Evolutionary conservation across 192 early-diverging fungal species (phyloP).

Genomic region (Lobosporangium transversale): DNA sequence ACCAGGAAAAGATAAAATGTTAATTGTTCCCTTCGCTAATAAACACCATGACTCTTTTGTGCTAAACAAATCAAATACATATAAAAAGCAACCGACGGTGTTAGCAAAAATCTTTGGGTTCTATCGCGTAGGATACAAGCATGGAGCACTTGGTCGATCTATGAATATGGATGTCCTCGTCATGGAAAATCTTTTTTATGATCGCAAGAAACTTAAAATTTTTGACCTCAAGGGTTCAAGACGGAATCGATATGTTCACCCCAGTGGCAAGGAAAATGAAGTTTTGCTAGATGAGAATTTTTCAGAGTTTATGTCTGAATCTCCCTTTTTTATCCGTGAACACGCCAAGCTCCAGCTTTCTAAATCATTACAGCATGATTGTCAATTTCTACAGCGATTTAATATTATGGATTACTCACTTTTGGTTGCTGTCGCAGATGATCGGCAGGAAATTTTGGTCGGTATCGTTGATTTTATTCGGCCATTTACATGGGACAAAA

Average conservation of each 20-base stretch:
- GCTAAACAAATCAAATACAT: too few relatives aligned
- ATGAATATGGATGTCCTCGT: slow-evolving; percentile 92
- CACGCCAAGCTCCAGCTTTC: slow-evolving; percentile 88
- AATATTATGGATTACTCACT: slow-evolving; percentile 99
- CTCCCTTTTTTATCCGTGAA: slow-evolving; percentile 91
- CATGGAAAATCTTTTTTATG: slow-evolving; percentile 97
- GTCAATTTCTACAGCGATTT: slow-evolving; percentile 89
- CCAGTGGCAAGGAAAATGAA: slow-evolving; percentile 84
- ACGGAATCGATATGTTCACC: slow-evolving; percentile 92
- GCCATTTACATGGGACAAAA: slow-evolving; percentile 99
- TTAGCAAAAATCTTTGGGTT: slow-evolving; percentile 93
- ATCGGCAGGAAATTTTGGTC: slow-evolving; percentile 88
- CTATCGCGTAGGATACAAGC: slow-evolving; percentile 90
- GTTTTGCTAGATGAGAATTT: slow-evolving; percentile 96
- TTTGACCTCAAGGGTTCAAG: slow-evolving; percentile 96
- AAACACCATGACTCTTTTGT: slow-evolving; percentile 5
- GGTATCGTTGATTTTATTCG: slow-evolving; percentile 99
- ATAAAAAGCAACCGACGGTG: slow-evolving; percentile 82
- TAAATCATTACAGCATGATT: slow-evolving; percentile 92
- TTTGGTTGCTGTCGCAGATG: slow-evolving; percentile 92
- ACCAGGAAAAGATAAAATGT: too few relatives aligned
- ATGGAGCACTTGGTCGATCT: slow-evolving; percentile 80
- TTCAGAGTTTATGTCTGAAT: slow-evolving; percentile 86
- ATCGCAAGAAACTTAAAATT: slow-evolving; percentile 73
- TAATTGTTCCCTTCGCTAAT: too few relatives aligned